Evolutionary conservation across 164 flowering plant species (phyloP), one percentile per base, ranked within the genome.

Genomic region (Santalum album): DNA sequence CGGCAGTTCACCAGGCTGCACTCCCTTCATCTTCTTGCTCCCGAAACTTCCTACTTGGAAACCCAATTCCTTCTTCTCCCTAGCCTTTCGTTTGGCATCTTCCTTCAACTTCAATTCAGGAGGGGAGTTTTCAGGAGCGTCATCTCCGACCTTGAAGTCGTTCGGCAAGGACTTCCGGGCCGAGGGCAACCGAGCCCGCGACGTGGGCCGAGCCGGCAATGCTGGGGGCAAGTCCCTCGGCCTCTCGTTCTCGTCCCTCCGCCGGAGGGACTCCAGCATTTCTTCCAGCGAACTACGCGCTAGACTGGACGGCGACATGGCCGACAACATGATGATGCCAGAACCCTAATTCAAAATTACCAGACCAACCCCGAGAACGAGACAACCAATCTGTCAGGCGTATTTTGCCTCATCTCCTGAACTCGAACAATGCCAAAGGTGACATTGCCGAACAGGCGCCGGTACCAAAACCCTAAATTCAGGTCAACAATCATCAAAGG

Each of bases 201-300:
- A 83, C 0, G 79, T 69, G 1, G 96, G 98, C 48, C 98, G 69
- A 7, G 83, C 52, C 0, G 98, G 98, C 61, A 92, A 75, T 22
- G 82, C 95, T 9, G 98, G 98, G 12, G 87, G 98, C 61, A 73
- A n/a, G 64, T 86, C 96, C 62, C 65, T 80, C 0, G 94, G 76
- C 66, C 57, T 73, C 66, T 82, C 82, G 18, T 7, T 22, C 49
- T 78, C 87, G 11, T 84, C 96, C 40, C 74, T 74, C 53, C 61
- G 71, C 58, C 78, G 65, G 25, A 92, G 75, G 18, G 86, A 80
- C 7, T 92, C 96, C 62, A 92, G 73, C 98, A 92, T 88, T 64
- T 81, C 98, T 65, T 89, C 98, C 60, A 91, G 59, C 47, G 98
- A 91, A 62, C 95, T 88, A 35, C 87, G 77, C 22, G 69, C 61